Evolutionary conservation across 768 basidiomycete species (phyloP).

Genomic region (Boletus rubropictus): DNA sequence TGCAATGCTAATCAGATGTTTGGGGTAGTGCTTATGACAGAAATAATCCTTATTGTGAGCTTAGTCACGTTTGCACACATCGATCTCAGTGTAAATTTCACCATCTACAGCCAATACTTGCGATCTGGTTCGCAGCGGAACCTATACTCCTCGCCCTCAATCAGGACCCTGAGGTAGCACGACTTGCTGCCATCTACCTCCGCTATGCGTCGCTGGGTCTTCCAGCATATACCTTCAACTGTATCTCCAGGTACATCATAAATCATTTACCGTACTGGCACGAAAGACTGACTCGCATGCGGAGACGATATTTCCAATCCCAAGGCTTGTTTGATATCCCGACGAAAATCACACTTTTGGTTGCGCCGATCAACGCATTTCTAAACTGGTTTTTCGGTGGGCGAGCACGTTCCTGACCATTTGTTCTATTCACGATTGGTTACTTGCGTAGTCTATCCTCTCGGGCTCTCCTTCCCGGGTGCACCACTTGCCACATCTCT

Average conservation of each 20-base stretch:
- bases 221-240: conserved; percentile 64
- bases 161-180: conserved; percentile 82
- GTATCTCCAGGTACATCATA: conserved; percentile 41
- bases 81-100: background rate
- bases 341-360: conserved; percentile 72
- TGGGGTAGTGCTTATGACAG: conserved; percentile 54
- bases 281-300: background rate
- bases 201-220: conserved; percentile 72
- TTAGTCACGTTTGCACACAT: background rate
- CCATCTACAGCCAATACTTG: conserved; percentile 41
- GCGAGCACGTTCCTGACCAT: conserved; percentile 5
- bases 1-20: conserved; percentile 4
- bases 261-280: background rate
- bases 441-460: conserved; percentile 32
- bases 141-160: conserved; percentile 64
- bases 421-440: conserved; percentile 1
- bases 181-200: conserved; percentile 70
- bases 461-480: conserved; percentile 85
- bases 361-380: conserved; percentile 80
- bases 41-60: conserved; percentile 54
- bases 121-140: conserved; percentile 84
- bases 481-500: conserved; percentile 88
- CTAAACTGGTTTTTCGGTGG: conserved; percentile 82
- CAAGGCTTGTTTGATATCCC: conserved; percentile 84
- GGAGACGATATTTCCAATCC: conserved; percentile 60